A percentile compares a stretch with the other conserved stretches of the same genome.
Evolutionary conservation across 495 filamentous ascomycete genomes (phyloP).

Genomic region (Ramalina peruviana): DNA sequence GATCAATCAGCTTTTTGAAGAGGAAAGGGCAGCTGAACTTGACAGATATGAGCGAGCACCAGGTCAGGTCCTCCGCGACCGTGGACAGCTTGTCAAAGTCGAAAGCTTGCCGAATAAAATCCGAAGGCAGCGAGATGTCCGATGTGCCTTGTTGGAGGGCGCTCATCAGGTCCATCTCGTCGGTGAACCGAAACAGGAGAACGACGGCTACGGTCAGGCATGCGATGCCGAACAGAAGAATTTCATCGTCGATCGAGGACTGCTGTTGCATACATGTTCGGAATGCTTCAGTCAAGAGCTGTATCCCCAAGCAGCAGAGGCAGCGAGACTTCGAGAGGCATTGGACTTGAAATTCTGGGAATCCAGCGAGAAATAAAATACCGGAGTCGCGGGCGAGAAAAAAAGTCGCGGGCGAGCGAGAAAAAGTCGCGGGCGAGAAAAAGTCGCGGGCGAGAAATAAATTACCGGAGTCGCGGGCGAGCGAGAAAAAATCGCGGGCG

Average conservation of each 20-base stretch:
- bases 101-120: constrained; percentile 1
- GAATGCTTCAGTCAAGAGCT: neutral
- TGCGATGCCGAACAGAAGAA: constrained; percentile 8
- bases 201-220: constrained; percentile 10
- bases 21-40: constrained; percentile 18
- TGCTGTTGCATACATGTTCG: neutral
- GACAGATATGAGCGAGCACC: constrained; percentile 12
- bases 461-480: no score
- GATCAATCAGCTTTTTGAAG: constrained; percentile 12
- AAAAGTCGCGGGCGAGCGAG: no score
- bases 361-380: neutral
- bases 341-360: no score
- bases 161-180: constrained; percentile 10
- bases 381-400: neutral
- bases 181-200: constrained; percentile 6
- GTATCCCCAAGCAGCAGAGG: neutral
- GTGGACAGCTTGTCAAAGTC: constrained; percentile 4
- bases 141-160: neutral
- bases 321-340: no score
- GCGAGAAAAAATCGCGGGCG: no score
- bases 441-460: no score
- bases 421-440: no score
- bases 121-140: neutral
- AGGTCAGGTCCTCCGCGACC: constrained; percentile 3
- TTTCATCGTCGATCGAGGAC: constrained; percentile 12